Conservation (phyloP, 139 green algal genomes). For the Chlorella ohadii region DNA sequence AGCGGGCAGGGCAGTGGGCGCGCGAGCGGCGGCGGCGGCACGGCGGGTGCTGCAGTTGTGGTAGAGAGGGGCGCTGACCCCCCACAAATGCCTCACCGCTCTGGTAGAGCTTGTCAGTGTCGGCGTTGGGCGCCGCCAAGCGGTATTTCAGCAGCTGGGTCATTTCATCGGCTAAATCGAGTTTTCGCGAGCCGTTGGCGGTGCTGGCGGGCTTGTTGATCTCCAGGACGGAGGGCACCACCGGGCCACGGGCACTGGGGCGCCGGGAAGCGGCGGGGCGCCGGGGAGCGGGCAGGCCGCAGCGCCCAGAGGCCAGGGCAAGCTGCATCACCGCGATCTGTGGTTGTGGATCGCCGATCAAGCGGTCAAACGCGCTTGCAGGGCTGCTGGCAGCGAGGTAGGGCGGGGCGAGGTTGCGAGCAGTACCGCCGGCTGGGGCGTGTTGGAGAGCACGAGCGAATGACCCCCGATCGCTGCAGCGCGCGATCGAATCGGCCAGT, state of each 20-base stretch:
- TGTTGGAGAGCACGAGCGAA: no score
- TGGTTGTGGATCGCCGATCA: background rate
- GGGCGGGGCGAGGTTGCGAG: background rate
- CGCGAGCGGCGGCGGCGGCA: background rate
- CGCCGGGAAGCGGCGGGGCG: background rate
- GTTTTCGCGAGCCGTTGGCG: background rate
- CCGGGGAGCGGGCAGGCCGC: no score
- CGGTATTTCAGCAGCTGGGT: background rate
- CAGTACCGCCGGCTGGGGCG: background rate
- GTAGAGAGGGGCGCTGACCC: background rate
- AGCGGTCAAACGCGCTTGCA: background rate
- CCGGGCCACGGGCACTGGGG: background rate
- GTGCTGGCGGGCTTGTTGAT: slow-evolving; percentile 14
- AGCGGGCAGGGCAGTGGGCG: background rate
- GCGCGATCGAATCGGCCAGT: no score
- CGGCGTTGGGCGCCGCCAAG: slow-evolving; percentile 14
- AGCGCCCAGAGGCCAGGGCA: no score
- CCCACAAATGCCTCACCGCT: slow-evolving; percentile 33
- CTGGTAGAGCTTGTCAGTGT: slow-evolving; percentile 59
- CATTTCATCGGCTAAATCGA: background rate
- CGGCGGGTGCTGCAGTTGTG: background rate
- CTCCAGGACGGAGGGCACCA: slow-evolving; percentile 26
- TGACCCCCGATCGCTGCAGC: no score
- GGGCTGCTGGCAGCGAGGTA: background rate
- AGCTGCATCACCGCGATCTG: background rate